Conservation (phyloP, 371 early-diverging fungal genomes). For the Nosema muscidifuracis region DNA sequence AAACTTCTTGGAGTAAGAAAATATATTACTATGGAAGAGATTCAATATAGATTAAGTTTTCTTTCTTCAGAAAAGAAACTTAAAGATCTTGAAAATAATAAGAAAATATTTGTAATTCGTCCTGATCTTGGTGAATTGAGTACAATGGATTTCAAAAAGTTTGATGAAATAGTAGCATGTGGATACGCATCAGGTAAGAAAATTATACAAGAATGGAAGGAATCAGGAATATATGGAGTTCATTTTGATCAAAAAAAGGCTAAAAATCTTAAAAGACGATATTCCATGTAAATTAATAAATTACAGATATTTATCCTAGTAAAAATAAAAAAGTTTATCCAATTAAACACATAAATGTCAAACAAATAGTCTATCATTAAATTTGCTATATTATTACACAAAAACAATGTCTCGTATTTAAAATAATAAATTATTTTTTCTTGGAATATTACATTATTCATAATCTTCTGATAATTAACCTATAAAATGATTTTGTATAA, state of each 20-base stretch:
- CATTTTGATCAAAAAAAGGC: constrained; percentile 5
- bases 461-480: no score
- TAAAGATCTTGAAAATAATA: constrained; percentile 74
- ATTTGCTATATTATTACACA: no score
- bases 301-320: no score
- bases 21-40: constrained; percentile 85
- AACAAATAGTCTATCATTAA: no score
- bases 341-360: no score
- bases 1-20: constrained; percentile 72
- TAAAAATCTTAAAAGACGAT: constrained; percentile 8
- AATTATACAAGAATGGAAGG: constrained; percentile 73
- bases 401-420: no score
- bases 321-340: no score
- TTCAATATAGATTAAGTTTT: constrained; percentile 89
- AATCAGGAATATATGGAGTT: constrained; percentile 65
- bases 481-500: no score
- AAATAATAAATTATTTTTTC: no score
- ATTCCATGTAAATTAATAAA: constrained; percentile 19
- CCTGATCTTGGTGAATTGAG: constrained; percentile 79
- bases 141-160: constrained; percentile 82
- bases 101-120: constrained; percentile 72
- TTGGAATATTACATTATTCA: no score
- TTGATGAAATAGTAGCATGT: constrained; percentile 75
- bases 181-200: constrained; percentile 81
- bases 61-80: constrained; percentile 70